Evolutionary conservation across 805 yeast genomes (phyloP), one percentile per base, ranked within the genome.

Genomic region (Candida tallmaniae): DNA sequence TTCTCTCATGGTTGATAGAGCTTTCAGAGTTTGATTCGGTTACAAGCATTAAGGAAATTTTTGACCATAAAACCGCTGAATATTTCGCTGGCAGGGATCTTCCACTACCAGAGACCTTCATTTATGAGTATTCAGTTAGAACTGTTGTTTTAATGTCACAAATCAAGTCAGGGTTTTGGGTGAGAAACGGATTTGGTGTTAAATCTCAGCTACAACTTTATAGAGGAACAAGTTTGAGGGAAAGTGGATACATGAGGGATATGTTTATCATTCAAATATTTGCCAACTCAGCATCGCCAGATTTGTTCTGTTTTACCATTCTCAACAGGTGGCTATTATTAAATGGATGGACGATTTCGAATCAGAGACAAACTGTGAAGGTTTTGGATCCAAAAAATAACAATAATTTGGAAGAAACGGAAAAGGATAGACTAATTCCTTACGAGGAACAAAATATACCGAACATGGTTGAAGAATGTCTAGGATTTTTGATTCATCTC

Each of bases 141-240:
- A 81, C 89, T 0, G 51, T 87, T 19, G 96, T 85, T 0, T 57
- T 85, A 6, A 58, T 86, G 44, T 77, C 96, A 0, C 97, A 93
- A 49, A 83, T 90, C 6, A 81, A 85, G 40, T 78, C 83, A 0
- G 96, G 96, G 0, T 73, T 83, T 37, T 90, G 97, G 97, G 96
- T 90, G 0, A 73, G 97, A 49, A 90, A 90, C 57, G 98, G 98
- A 0, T 73, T 76, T 39, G 81, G 89, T 26, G 78, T 87, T 4
- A 70, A 83, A 26, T 78, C 80, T 17, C 97, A 90, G 51, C 69
- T 83, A 43, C 82, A 79, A 45, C 78, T 88, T 37, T 90, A 90
- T 54, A 73, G 83, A 25, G 80, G 76, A 39, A 73, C 88, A 9
- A 83, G 87, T 4, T 68, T 89, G 32, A 67, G 97, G 35, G 97